Conservation (phyloP, 1,139 yeast genomes). For the Candida buenavistaensis region DNA sequence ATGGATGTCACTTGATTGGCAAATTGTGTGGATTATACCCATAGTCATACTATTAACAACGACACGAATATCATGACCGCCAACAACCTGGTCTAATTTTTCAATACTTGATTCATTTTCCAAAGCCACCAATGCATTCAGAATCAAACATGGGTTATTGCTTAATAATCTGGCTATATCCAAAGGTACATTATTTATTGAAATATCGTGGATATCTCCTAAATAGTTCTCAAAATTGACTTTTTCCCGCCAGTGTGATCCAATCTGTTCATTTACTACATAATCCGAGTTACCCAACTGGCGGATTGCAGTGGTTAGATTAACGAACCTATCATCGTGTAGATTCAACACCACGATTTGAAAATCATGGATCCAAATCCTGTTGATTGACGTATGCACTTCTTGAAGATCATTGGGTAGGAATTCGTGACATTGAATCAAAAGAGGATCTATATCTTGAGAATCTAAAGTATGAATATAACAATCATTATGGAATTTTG, state of each 20-base stretch:
- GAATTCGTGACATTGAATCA: conserved; percentile 47
- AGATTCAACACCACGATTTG: conserved; percentile 29
- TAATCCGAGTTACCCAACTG: conserved; percentile 24
- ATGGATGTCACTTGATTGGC: conserved; percentile 9
- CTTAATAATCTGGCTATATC: conserved; percentile 20
- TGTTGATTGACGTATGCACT: conserved; percentile 38
- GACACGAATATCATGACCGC: conserved; percentile 20
- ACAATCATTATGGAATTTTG: conserved; percentile 26
- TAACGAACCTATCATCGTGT: conserved; percentile 25
- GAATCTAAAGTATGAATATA: conserved; percentile 53
- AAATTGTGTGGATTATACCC: conserved; percentile 56
- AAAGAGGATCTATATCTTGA: conserved; percentile 52
- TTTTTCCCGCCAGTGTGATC: conserved; percentile 7
- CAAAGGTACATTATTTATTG: conserved; percentile 13
- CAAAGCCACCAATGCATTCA: too few relatives aligned
- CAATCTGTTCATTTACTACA: conserved; percentile 19
- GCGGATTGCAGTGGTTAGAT: conserved; percentile 29
- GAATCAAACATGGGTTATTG: conserved; percentile 10
- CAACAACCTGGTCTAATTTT: too few relatives aligned
- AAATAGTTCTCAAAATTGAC: conserved; percentile 6
- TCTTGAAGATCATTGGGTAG: conserved; percentile 44
- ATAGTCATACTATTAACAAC: conserved; percentile 11
- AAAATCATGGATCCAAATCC: conserved; percentile 45
- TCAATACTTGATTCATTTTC: too few relatives aligned
- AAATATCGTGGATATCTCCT: conserved; percentile 10